These are phyloP conservation scores for Mycena sanguinolenta DNA, from an alignment of 768 basidiomycete genomes.

Conservation along the genomic window DNA sequence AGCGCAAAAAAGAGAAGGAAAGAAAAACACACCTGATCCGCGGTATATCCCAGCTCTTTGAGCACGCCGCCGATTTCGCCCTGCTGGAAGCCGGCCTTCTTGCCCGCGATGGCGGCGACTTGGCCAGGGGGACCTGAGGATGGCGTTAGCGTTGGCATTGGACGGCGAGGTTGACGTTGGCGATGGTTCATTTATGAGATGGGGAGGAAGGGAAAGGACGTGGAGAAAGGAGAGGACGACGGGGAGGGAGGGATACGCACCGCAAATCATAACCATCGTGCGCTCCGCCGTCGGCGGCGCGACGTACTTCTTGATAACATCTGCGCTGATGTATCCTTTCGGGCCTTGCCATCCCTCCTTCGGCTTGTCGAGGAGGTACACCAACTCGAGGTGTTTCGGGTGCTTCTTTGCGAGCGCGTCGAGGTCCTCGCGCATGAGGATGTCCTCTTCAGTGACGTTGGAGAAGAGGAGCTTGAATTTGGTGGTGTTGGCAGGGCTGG, in stretches of 20 bases:
- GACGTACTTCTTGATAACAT: constrained; percentile 82
- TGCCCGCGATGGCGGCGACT: constrained; percentile 89
- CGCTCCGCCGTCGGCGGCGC: constrained; percentile 77
- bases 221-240: too few relatives aligned
- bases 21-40: constrained; percentile 76
- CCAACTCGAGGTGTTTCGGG: constrained; percentile 80
- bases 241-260: too few relatives aligned
- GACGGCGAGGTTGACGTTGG: too few relatives aligned
- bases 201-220: too few relatives aligned
- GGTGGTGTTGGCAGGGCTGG: constrained; percentile 87
- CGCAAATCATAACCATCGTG: constrained; percentile 92
- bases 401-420: constrained; percentile 77
- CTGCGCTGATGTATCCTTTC: constrained; percentile 80
- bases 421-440: constrained; percentile 85
- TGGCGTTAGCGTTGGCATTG: constrained; percentile 23
- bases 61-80: constrained; percentile 87
- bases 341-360: constrained; percentile 69
- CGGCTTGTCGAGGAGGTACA: constrained; percentile 90
- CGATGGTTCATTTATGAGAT: too few relatives aligned
- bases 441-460: constrained; percentile 91
- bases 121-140: constrained; percentile 84
- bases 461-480: constrained; percentile 94
- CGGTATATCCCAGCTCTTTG: constrained; percentile 87
- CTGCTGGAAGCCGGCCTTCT: constrained; percentile 91
- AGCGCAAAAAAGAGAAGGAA: background rate